Base-by-base conservation (phyloP, 129 eudicot species). In the Silybum marianum region DNA sequence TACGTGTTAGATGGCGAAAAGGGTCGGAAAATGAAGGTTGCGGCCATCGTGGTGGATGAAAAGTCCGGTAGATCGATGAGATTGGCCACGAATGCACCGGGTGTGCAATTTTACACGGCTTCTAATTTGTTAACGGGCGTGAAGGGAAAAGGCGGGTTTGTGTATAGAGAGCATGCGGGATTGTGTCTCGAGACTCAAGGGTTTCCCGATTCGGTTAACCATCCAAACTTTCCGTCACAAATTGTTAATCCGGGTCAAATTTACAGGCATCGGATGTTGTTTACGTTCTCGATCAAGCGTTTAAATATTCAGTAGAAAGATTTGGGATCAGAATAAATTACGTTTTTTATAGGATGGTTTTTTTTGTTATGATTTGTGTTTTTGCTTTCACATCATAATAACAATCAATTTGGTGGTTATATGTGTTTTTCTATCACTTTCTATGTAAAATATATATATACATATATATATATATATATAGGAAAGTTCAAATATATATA, bases 151-250 rank as follows among this genome's bases (percentile, higher is more conserved):
- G 90, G 91, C 10, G 97, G 98, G 3, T 87, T 9, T 63, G 87
- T 89, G 51, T 95, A 95, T 65, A 71, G 87, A 44, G 79, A 87
- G 42, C 94, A 89, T 38, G 91, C 97, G 0, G 99, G 90, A 7
- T 81, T 92, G 74, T 88, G 92, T 81, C 84, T 95, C 86, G 99
- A 95, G 90, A 95, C 95, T 8, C 98, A 95, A 78, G 98, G 91
- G 69, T 95, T 88, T 68, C 98, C 98, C 1, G 97, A 95, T 75
- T 72, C 98, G 28, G 98, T 95, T 42, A 90, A 95, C 75, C 97
- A 95, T 23, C 94, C 91, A 0, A 90, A 90, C 62, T 95, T 95
- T 28, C 98, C 98, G 62, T 95, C 97, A 13, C 85, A 83, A 40
- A 92, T 95, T 75, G 87, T 95, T 28, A 54, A 71, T 65, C 90